These are phyloP conservation scores for Talaromyces sp. DNA, from an alignment of 2,329 filamentous ascomycete species.

Conservation along the genomic window DNA sequence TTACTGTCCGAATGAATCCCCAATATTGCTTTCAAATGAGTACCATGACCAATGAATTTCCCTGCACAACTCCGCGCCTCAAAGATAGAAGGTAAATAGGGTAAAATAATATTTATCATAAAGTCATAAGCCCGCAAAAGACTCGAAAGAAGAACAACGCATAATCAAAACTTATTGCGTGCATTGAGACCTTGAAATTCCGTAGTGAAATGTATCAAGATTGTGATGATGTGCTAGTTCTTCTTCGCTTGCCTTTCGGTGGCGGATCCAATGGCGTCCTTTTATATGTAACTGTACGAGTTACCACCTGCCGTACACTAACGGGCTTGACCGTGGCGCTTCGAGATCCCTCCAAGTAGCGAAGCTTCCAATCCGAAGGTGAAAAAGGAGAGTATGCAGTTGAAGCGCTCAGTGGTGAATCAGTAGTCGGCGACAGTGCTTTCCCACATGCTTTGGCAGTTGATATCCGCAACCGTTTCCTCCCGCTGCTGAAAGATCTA, in stretches of 20 bases:
- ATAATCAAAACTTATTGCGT: neutral
- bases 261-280: conserved; percentile 73
- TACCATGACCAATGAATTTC: neutral
- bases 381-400: conserved; percentile 72
- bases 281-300: conserved; percentile 90
- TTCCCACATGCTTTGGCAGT: conserved; percentile 56
- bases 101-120: conserved; percentile 1
- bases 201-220: neutral
- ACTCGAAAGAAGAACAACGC: neutral
- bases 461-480: conserved; percentile 69
- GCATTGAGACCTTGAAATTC: too few relatives aligned
- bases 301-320: conserved; percentile 83
- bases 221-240: conserved; percentile 46
- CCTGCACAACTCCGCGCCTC: conserved; percentile 7
- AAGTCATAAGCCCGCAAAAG: neutral
- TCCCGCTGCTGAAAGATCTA: conserved; percentile 53
- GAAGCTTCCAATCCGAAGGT: conserved; percentile 73
- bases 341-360: conserved; percentile 60
- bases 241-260: conserved; percentile 89
- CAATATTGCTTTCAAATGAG: conserved; percentile 1
- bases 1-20: neutral
- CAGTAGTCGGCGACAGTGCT: conserved; percentile 37
- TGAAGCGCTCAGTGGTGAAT: conserved; percentile 60
- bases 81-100: neutral
- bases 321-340: conserved; percentile 62